Conservation (phyloP, 2,329 filamentous ascomycete species). For the Whalleya microplaca region DNA sequence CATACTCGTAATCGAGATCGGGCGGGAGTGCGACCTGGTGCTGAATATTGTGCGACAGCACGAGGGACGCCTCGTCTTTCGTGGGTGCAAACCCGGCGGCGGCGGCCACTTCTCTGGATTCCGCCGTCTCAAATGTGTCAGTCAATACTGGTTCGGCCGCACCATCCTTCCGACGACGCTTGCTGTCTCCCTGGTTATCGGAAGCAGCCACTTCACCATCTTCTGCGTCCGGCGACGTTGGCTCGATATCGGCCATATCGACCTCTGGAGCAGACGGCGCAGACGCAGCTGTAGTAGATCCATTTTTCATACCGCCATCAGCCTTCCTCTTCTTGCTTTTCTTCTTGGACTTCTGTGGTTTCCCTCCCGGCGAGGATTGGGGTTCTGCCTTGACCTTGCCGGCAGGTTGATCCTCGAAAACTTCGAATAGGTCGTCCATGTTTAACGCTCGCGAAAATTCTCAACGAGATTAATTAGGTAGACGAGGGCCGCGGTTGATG, state of each 20-base stretch:
- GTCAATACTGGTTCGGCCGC: conserved; percentile 82
- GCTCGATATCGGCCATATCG: conserved; percentile 38
- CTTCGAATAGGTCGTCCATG: conserved; percentile 83
- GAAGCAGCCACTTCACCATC: conserved; percentile 40
- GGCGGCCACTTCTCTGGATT: conserved; percentile 86
- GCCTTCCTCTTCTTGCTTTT: conserved; percentile 83
- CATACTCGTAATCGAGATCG: conserved; percentile 90
- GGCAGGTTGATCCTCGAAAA: conserved; percentile 71
- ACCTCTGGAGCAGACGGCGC: conserved; percentile 41
- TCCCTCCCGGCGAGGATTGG: conserved; percentile 36
- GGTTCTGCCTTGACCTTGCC: conserved; percentile 47
- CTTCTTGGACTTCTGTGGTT: conserved; percentile 49
- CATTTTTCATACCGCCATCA: conserved; percentile 74
- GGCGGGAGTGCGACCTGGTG: conserved; percentile 96
- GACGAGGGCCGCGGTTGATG: background rate
- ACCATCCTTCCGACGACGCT: conserved; percentile 66
- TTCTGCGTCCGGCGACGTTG: conserved; percentile 42
- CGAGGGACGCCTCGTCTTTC: conserved; percentile 68
- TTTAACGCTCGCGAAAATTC: conserved; percentile 10
- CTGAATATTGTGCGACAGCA: conserved; percentile 95
- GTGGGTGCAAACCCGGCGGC: conserved; percentile 69
- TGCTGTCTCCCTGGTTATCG: conserved; percentile 56
- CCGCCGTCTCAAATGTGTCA: conserved; percentile 92
- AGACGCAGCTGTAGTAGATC: conserved; percentile 27
- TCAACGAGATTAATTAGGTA: background rate